These are phyloP conservation scores for Striga asiatica DNA, from an alignment of 257 asterid species.

Conservation along the genomic window DNA sequence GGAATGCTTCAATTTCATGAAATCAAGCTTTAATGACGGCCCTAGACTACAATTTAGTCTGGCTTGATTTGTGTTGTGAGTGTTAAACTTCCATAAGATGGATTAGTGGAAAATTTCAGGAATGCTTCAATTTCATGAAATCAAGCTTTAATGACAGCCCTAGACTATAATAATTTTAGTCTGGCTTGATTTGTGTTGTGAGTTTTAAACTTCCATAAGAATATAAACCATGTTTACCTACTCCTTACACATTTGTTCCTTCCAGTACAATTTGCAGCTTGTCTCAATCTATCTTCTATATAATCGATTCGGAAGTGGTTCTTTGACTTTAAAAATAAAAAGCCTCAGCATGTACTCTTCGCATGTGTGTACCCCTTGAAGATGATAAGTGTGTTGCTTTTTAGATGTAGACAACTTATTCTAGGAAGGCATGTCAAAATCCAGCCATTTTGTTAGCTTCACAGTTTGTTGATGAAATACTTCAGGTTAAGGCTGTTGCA, in stretches of 20 bases:
- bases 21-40: neutral
- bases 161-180: neutral
- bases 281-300: neutral
- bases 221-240: constrained; percentile 8
- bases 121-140: neutral
- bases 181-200: neutral
- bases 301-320: constrained; percentile 5
- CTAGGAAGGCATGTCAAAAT: constrained; percentile 5
- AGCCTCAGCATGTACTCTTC: neutral
- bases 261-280: constrained; percentile 6
- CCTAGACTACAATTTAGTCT: neutral
- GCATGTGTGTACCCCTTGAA: neutral
- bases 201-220: neutral
- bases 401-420: neutral
- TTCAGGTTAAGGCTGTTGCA: constrained; percentile 92
- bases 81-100: constrained; percentile 1
- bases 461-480: constrained; percentile 5
- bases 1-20: neutral
- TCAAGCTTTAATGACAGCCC: neutral
- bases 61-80: neutral
- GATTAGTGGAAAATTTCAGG: neutral
- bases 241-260: constrained; percentile 1
- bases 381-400: neutral
- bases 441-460: constrained; percentile 8
- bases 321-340: constrained; percentile 3